Conservation (phyloP, 2,329 filamentous ascomycete genomes). For the Aspergillus sp. region DNA sequence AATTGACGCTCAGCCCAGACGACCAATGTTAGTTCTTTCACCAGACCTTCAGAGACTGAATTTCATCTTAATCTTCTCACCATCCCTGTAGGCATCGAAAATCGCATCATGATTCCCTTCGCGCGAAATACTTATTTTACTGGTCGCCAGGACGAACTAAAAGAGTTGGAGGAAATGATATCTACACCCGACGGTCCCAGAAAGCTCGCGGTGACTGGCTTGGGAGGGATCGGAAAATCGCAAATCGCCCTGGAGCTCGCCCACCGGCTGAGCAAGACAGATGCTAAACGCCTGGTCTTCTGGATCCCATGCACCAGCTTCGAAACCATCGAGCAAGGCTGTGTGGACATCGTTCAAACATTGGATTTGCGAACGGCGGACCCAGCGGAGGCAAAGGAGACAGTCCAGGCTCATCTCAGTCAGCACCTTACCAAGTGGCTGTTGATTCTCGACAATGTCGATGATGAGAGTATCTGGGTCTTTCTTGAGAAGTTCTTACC, state of each 20-base stretch:
- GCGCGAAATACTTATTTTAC: background rate
- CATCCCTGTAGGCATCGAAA: background rate
- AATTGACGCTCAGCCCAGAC: background rate
- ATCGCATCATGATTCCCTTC: background rate
- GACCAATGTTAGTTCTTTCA: background rate
- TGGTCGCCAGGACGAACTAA: background rate
- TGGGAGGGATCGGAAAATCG: slow-evolving; percentile 29
- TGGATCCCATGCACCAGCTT: slow-evolving; percentile 33
- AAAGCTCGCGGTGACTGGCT: slow-evolving; percentile 12
- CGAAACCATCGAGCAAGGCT: slow-evolving; percentile 22
- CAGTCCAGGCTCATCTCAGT: slow-evolving; percentile 19
- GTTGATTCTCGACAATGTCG: slow-evolving; percentile 30
- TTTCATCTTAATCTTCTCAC: background rate
- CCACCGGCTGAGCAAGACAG: slow-evolving; percentile 18
- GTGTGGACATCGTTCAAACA: slow-evolving; percentile 10
- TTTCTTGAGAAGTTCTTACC: slow-evolving; percentile 21
- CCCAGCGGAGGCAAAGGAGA: slow-evolving; percentile 8
- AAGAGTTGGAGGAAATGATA: background rate
- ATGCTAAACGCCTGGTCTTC: slow-evolving; percentile 27
- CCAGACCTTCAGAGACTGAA: background rate
- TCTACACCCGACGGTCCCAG: background rate
- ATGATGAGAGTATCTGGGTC: slow-evolving; percentile 26
- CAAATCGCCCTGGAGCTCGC: slow-evolving; percentile 34
- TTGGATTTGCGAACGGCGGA: slow-evolving; percentile 10
- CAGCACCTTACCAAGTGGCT: slow-evolving; percentile 24